These are phyloP conservation scores for Calycina herbarum DNA, from an alignment of 2,329 filamentous ascomycete species.

Conservation along the genomic window DNA sequence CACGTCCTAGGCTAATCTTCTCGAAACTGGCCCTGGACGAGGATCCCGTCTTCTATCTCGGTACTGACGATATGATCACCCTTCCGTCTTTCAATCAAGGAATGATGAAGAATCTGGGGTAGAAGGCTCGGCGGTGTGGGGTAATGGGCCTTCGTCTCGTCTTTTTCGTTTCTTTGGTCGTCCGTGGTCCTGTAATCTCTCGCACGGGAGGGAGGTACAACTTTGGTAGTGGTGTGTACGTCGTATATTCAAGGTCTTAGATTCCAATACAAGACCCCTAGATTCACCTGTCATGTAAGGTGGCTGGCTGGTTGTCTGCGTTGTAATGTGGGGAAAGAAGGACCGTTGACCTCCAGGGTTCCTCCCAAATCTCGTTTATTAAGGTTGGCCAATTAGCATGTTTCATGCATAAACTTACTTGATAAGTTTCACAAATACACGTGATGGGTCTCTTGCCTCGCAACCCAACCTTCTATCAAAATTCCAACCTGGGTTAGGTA, in stretches of 20 bases:
- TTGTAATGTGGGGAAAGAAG: not conserved
- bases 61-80: not conserved
- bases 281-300: not conserved
- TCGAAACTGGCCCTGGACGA: not conserved
- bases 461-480: not conserved
- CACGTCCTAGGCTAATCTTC: slow-evolving; percentile 1
- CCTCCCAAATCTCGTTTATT: not conserved
- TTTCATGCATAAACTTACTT: not conserved
- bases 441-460: not conserved
- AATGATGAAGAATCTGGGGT: not conserved
- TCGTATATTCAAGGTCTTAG: not conserved
- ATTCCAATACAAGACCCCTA: not conserved
- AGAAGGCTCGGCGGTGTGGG: not conserved
- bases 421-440: not conserved
- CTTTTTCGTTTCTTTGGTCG: not conserved
- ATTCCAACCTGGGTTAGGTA: not conserved
- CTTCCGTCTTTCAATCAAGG: not conserved
- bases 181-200: not conserved
- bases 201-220: not conserved
- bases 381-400: not conserved
- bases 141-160: too few species aligned
- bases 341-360: not conserved
- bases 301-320: not conserved
- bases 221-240: not conserved
- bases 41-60: not conserved